phyloP scores from a whole-genome alignment of 768 basidiomycete species.

The Dacryopinax primogenitus region DNA sequence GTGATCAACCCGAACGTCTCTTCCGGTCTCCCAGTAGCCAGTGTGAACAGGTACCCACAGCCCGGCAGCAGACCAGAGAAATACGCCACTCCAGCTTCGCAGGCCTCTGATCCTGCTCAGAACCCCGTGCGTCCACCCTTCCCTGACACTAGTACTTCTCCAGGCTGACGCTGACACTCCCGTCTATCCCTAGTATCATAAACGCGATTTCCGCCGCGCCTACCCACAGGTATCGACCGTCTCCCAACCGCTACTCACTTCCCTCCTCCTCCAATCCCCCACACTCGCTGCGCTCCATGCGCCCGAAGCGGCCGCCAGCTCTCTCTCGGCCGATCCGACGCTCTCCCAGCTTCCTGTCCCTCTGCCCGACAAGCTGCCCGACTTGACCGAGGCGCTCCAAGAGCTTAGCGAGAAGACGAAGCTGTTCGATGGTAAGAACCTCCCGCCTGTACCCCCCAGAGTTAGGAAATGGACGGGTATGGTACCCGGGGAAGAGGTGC shows the following conservation, averaged over 20 bases:
- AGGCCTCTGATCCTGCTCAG: constrained; percentile 76
- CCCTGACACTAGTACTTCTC: not conserved
- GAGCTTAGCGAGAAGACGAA: constrained; percentile 45
- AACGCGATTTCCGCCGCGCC: constrained; percentile 81
- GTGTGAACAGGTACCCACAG: constrained; percentile 64
- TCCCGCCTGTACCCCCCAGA: constrained; percentile 64
- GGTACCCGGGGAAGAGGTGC: constrained; percentile 52
- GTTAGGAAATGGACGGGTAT: constrained; percentile 64
- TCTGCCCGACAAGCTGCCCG: constrained; percentile 35
- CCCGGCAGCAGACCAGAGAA: constrained; percentile 80
- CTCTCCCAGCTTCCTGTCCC: constrained; percentile 30
- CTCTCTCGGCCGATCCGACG: constrained; percentile 26
- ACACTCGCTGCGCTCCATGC: constrained; percentile 20
- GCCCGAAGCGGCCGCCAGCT: constrained; percentile 21
- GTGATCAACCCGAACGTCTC: constrained; percentile 86
- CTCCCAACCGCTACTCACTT: constrained; percentile 69
- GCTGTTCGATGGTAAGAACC: constrained; percentile 43
- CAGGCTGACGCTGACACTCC: constrained; percentile 7
- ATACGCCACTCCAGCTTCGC: constrained; percentile 78
- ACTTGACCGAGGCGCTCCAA: constrained; percentile 60
- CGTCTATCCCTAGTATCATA: constrained; percentile 67
- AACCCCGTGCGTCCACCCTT: constrained; percentile 37
- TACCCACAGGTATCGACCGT: constrained; percentile 88
- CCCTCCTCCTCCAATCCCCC: constrained; percentile 70
- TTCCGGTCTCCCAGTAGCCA: constrained; percentile 67